Evolutionary conservation across 495 filamentous ascomycete species (phyloP).

Genomic region (Podospora conica): DNA sequence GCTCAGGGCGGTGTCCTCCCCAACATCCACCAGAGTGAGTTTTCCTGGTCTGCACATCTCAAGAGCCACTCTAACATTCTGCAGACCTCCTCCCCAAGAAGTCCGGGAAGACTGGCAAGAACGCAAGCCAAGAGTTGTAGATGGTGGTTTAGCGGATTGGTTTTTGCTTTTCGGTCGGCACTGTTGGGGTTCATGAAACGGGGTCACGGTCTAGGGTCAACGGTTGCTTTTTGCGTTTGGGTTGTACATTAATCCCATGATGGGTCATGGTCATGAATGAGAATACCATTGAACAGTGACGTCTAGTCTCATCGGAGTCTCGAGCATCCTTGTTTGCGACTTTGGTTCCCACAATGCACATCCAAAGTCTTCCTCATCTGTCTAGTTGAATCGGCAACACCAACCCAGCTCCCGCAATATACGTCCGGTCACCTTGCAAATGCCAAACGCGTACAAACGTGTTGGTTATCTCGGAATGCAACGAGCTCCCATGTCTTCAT

Average conservation of each 20-base stretch:
- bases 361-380: no score
- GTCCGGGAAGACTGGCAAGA: constrained; percentile 88
- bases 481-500: background rate
- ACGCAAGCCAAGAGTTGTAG: constrained; percentile 85
- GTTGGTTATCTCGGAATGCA: background rate
- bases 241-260: constrained; percentile 88
- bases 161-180: constrained; percentile 59
- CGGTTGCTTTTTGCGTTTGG: constrained; percentile 63
- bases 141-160: constrained; percentile 50
- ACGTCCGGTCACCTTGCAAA: background rate
- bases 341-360: no score
- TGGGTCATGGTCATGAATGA: constrained; percentile 62
- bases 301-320: background rate
- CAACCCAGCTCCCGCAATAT: no score
- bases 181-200: constrained; percentile 69
- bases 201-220: constrained; percentile 80
- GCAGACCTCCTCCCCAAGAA: constrained; percentile 96
- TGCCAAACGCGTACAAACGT: no score
- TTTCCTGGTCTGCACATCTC: constrained; percentile 17
- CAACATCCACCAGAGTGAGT: constrained; percentile 96
- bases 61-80: constrained; percentile 37
- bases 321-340: no score
- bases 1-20: constrained; percentile 99
- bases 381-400: no score
- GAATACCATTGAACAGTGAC: constrained; percentile 37